Base-by-base conservation (phyloP, 345 rosid species). In the Sisymbrium altissimum region DNA sequence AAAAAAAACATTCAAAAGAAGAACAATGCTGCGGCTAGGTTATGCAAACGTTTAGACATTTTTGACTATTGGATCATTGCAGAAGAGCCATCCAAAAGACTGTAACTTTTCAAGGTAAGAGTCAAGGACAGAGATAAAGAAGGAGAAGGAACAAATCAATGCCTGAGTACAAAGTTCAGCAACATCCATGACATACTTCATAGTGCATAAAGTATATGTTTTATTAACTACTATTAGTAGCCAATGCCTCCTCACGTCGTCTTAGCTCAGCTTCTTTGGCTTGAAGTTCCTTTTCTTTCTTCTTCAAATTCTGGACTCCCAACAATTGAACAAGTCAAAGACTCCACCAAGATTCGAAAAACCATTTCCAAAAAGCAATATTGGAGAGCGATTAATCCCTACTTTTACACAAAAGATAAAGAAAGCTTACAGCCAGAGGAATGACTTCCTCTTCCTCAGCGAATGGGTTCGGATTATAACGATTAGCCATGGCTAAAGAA, bases 221-320 rank as follows among this genome's bases (percentile, higher is more conserved):
- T 40, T n/a, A n/a, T 46, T 36, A 68, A 52, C 46, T 44, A 73
- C 9, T 53, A 12, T 14, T 46, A 48, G 68, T 39, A 57, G 52
- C 12, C 15, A 77, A 68, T 71, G 90, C 99, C 96, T 90, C 92
- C 83, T 96, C 98, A 66, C 96, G 79, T 78, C 83, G 88, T 87
- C 78, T 88, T 79, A 92, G 79, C 60, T 92, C 98, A 81, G 95
- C 77, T 84, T 96, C 99, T 87, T 92, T 96, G 76, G 97, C 96
- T 71, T 90, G 96, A 58, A 96, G 98, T 79, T 96, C 99, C 72
- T 83, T 96, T 76, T 96, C 98, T 79, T 88, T 96, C 73, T 84
- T 84, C 74, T 84, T 92, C 78, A 90, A 81, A 83, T 89, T 91
- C 99, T 92, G 33, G n/a, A 80, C 64, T 70, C 65, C 66, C 52